Conservation (phyloP, 371 early-diverging fungal species). For the Mortierella sp. region DNA sequence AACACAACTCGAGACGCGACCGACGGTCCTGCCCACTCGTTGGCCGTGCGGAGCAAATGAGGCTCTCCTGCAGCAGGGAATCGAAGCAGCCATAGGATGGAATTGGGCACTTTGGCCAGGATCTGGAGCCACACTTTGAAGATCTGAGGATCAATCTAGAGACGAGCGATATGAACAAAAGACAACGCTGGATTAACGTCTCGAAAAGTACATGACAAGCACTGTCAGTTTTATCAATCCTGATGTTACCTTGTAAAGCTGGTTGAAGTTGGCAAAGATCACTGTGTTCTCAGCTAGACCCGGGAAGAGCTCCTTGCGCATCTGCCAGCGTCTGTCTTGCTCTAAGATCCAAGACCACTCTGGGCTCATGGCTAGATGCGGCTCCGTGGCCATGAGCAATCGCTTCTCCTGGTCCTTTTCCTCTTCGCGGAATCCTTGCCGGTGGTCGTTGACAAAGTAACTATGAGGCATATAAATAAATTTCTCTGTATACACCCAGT, state of each 20-base stretch:
- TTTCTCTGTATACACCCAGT: constrained; percentile 88
- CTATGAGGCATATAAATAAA: constrained; percentile 94
- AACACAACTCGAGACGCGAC: constrained; percentile 89
- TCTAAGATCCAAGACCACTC: constrained; percentile 79
- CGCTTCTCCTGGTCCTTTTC: constrained; percentile 60
- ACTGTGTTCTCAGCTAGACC: constrained; percentile 81
- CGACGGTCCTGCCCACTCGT: constrained; percentile 80
- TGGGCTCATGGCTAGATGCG: constrained; percentile 46
- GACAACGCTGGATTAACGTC: not conserved
- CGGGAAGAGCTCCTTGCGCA: constrained; percentile 91
- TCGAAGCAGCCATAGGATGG: constrained; percentile 89
- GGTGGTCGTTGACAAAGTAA: constrained; percentile 94
- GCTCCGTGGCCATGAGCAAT: constrained; percentile 43
- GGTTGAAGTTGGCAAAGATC: constrained; percentile 96
- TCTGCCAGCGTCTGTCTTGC: constrained; percentile 84
- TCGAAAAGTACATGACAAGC: no score
- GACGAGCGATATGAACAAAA: not conserved
- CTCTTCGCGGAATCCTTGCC: constrained; percentile 92
- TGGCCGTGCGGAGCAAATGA: constrained; percentile 78
- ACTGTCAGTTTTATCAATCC: no score
- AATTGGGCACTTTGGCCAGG: constrained; percentile 81
- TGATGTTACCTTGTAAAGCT: constrained; percentile 89
- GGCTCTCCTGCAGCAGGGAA: constrained; percentile 92
- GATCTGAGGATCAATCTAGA: constrained; percentile 50
- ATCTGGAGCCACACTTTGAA: constrained; percentile 88